Percentiles rank a stretch among this genome's conserved stretches.
These are phyloP conservation scores for Agaricus blazei DNA, from an alignment of 768 basidiomycete genomes.

Conservation along the genomic window DNA sequence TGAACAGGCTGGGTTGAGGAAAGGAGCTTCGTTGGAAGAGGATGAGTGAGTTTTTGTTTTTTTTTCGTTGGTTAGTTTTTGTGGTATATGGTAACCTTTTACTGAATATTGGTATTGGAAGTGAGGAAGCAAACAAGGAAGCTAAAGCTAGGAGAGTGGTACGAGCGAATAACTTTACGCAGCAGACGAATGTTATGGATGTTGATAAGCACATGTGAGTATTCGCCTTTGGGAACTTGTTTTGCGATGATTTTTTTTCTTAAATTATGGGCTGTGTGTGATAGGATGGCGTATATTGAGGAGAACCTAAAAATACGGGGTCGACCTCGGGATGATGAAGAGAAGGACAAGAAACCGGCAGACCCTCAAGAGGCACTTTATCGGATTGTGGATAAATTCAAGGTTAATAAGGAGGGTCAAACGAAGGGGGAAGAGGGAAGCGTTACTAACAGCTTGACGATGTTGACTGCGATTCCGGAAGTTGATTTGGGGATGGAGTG, in stretches of 20 bases:
- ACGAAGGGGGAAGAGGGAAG: constrained; percentile 80
- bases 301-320: constrained; percentile 80
- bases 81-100: not conserved
- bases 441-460: constrained; percentile 88
- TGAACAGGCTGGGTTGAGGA: constrained; percentile 48
- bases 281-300: constrained; percentile 97
- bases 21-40: constrained; percentile 45
- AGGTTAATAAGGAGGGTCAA: constrained; percentile 44
- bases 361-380: constrained; percentile 82
- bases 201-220: constrained; percentile 98
- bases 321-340: constrained; percentile 43
- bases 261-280: not conserved
- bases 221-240: not conserved
- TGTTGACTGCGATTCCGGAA: constrained; percentile 97
- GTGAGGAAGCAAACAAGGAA: constrained; percentile 61
- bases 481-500: constrained; percentile 99
- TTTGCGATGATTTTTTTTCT: not conserved
- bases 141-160: constrained; percentile 71
- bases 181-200: constrained; percentile 92
- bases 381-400: constrained; percentile 65
- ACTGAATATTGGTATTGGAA: constrained; percentile 16
- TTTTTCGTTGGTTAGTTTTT: not conserved
- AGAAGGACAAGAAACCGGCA: constrained; percentile 36
- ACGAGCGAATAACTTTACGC: constrained; percentile 89
- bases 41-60: constrained; percentile 47